These are phyloP conservation scores for Neonectria coccinea DNA, from an alignment of 2,329 filamentous ascomycete species.

Conservation along the genomic window DNA sequence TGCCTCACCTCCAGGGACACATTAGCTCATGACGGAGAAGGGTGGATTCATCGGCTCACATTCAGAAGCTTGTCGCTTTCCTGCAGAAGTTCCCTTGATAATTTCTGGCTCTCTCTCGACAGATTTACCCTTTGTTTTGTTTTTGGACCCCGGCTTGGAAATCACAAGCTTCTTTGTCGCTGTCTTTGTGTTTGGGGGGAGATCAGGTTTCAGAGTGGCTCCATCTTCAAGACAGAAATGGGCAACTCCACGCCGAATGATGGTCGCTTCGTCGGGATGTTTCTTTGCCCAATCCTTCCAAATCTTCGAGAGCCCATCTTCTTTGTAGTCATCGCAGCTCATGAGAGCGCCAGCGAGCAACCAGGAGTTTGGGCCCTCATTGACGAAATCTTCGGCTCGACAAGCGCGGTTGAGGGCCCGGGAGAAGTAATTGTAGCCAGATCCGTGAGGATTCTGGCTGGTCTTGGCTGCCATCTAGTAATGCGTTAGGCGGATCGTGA, in stretches of 20 bases:
- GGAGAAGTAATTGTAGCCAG: not conserved
- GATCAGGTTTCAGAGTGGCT: not conserved
- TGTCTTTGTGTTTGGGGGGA: not conserved
- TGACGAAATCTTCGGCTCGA: not conserved
- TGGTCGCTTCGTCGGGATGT: not conserved
- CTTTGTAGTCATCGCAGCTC: not conserved
- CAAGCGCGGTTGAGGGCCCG: not conserved
- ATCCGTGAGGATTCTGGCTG: not conserved
- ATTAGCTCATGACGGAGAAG: not conserved
- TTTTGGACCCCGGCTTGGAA: not conserved
- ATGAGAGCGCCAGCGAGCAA: not conserved
- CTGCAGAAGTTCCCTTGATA: not conserved
- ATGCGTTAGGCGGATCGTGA: not conserved
- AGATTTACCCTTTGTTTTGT: not conserved
- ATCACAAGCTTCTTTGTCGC: not conserved
- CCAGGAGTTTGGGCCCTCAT: not conserved
- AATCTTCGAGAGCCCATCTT: not conserved
- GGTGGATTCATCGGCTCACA: not conserved
- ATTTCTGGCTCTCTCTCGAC: not conserved
- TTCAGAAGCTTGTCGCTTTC: not conserved
- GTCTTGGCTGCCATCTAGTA: not conserved
- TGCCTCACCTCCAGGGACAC: not conserved
- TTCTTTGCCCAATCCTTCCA: not conserved
- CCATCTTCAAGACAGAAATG: not conserved
- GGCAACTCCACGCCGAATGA: not conserved